A percentile compares a stretch with the other conserved stretches of the same genome.
These are phyloP conservation scores for Alloteropsis semialata DNA, from an alignment of 176 grass and related monocot genomes.

Conservation along the genomic window DNA sequence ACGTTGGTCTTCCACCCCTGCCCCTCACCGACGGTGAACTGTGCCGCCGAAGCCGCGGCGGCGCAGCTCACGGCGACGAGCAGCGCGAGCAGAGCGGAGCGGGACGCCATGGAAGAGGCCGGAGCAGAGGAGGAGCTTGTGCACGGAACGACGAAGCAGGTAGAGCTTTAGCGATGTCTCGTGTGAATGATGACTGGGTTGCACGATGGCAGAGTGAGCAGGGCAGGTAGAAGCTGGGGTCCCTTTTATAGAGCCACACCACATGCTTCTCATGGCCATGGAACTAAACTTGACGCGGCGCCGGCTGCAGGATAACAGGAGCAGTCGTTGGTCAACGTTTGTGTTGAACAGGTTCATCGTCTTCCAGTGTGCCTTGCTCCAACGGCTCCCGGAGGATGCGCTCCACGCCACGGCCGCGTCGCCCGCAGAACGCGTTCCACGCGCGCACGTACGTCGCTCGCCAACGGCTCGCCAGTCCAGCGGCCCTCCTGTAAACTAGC, in stretches of 20 bases:
- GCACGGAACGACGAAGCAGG: not conserved
- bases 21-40: slow-evolving; percentile 49
- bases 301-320: no score
- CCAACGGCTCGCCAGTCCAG: no score
- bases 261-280: slow-evolving; percentile 3
- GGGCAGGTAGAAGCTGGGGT: not conserved
- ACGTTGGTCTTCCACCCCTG: slow-evolving; percentile 35
- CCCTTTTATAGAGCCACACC: slow-evolving; percentile 33
- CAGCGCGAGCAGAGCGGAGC: slow-evolving; percentile 34
- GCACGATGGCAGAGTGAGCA: not conserved
- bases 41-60: slow-evolving; percentile 23
- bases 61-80: slow-evolving; percentile 52
- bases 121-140: not conserved
- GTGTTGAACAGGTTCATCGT: no score
- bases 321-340: no score
- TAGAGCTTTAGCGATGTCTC: not conserved
- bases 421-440: no score
- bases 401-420: no score
- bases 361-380: no score
- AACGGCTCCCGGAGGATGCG: no score
- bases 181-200: not conserved
- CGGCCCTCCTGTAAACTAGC: no score
- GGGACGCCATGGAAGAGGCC: slow-evolving; percentile 35
- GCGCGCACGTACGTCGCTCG: no score
- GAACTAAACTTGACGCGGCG: no score